Base-by-base conservation (phyloP, 192 early-diverging fungal genomes). In the Podila horticola region DNA sequence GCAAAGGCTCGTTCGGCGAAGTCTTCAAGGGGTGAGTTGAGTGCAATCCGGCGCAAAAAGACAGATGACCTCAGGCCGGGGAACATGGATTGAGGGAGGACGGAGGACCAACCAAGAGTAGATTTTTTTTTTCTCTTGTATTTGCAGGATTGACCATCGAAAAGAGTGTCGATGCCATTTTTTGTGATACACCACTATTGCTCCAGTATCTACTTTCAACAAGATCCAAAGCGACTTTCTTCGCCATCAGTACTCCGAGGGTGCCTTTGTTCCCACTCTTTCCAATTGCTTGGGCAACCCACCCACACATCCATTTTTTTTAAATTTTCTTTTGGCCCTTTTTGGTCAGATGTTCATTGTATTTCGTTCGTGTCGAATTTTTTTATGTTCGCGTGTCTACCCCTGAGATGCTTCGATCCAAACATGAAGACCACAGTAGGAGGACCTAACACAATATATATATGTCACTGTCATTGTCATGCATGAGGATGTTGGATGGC, bases 1-100 rank as follows among this genome's bases (percentile, higher is more conserved):
- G 88, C 49, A 90, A 89, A 65, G 93, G 93, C 67, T 94, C 93
- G 34, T 94, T 94, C 86, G 93, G 93, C 66, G 93, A 94, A 74
- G 93, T 95, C 4, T 95, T 85, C 69, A 94, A 92, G 89, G 93
- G 93, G 92, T 94, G 88, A 86, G 83, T 50, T 29, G 30, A 6
- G 31, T 24, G 58, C 30, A 19, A 20, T 20, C 28, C 12, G 45
- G 24, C 24, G 66, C 51, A 58, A 66, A 33, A 9, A 64, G 57
- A n/a, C 19, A 36, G 50, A 55, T 26, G 6, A 48, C 19, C 34
- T 10, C 9, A 52, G 50, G 8, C 31, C 34, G 0, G 8, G 41
- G 13, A 45, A 17, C 41, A 45, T 45, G 41, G 15, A 45, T 17
- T 45, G 2, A 19, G 22, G 28, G 17, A 26, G 7, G 29, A n/a